phyloP scores from a whole-genome alignment of 1,284 basidiomycete species.

The Pterulicium gracile region DNA sequence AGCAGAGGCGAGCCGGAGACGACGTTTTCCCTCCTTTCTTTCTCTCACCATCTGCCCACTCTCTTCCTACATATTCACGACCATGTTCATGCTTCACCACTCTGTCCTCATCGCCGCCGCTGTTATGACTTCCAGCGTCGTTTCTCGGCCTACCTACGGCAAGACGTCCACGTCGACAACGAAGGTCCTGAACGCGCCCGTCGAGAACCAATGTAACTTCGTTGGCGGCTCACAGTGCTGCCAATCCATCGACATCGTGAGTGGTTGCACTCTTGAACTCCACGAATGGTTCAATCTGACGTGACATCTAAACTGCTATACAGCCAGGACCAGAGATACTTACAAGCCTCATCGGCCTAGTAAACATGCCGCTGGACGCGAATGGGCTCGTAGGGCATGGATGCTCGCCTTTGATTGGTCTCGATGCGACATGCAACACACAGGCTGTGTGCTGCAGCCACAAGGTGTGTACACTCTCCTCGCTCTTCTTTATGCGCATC shows the following conservation, averaged over 20 bases:
- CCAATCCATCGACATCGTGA: background rate
- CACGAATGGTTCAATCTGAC: background rate
- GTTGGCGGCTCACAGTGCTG: constrained; percentile 1
- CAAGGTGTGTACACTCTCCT: background rate
- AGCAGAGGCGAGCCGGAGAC: no score
- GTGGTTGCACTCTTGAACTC: background rate
- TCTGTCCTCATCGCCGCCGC: background rate
- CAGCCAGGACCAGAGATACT: background rate
- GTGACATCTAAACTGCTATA: background rate
- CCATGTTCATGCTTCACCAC: no score
- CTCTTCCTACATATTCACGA: background rate
- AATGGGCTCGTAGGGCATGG: constrained; percentile 1
- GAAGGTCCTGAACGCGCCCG: background rate
- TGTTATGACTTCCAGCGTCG: background rate
- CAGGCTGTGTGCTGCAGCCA: background rate
- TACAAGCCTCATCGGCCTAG: background rate
- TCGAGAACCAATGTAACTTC: background rate
- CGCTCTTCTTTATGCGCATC: background rate
- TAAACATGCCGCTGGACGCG: background rate
- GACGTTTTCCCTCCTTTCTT: background rate
- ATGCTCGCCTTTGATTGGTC: background rate
- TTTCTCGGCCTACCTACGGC: background rate
- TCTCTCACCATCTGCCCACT: background rate
- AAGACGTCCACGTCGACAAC: background rate
- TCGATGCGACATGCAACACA: constrained; percentile 1